These are phyloP conservation scores for Microascus cirrosus DNA, from an alignment of 2,329 filamentous ascomycete species.

Conservation along the genomic window DNA sequence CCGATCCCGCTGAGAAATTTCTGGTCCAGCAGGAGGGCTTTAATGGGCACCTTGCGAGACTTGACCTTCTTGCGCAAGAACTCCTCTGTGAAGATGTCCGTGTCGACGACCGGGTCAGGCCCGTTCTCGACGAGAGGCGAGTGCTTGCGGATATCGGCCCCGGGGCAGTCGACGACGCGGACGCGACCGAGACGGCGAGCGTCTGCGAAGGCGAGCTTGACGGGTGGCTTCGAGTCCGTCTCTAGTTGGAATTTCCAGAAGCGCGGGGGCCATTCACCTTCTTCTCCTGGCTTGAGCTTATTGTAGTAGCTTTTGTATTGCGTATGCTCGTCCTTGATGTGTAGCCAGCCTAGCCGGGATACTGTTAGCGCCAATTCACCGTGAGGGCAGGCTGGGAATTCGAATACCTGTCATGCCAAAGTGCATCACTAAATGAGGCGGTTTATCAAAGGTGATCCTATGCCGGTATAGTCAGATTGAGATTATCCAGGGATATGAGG, in stretches of 20 bases:
- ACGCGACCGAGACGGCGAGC: conserved; percentile 68
- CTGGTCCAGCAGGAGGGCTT: conserved; percentile 82
- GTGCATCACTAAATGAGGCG: conserved; percentile 84
- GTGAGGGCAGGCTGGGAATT: not conserved
- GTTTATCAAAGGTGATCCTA: conserved; percentile 48
- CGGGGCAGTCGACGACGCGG: conserved; percentile 71
- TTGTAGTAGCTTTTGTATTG: conserved; percentile 78
- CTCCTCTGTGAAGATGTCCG: conserved; percentile 61
- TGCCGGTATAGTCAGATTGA: not conserved
- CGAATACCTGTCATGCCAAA: conserved; percentile 57
- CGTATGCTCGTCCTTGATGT: conserved; percentile 68
- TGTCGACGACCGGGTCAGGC: conserved; percentile 81
- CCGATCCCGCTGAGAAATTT: conserved; percentile 83
- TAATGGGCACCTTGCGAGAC: conserved; percentile 74
- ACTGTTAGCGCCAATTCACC: not conserved
- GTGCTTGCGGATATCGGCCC: conserved; percentile 60
- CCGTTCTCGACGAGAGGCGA: conserved; percentile 84
- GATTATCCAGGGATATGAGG: not conserved
- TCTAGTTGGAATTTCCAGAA: conserved; percentile 80
- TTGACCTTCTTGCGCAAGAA: conserved; percentile 64
- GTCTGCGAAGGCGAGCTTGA: conserved; percentile 73
- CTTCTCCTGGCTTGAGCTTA: conserved; percentile 48
- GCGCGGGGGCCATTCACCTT: conserved; percentile 70
- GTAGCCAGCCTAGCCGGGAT: conserved; percentile 57
- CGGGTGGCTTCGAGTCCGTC: conserved; percentile 39